Evolutionary conservation across 2,329 filamentous ascomycete genomes (phyloP).

Genomic region (Corniculantispora saksenae): DNA sequence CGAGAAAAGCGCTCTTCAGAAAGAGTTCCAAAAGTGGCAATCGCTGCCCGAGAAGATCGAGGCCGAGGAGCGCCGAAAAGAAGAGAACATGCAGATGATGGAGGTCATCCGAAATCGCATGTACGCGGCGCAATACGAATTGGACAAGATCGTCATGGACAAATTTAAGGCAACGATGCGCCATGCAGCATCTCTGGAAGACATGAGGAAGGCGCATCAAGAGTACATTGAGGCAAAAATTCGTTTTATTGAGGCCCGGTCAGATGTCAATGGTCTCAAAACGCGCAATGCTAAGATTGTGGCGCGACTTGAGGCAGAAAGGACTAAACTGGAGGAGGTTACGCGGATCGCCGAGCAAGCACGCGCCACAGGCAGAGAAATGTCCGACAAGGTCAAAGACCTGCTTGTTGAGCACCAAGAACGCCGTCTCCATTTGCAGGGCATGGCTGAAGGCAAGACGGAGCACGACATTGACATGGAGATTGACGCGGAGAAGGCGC

Average conservation of each 20-base stretch:
- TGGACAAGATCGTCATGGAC: constrained; percentile 56
- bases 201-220: constrained; percentile 62
- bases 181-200: constrained; percentile 61
- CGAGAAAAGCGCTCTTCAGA: constrained; percentile 70
- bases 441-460: constrained; percentile 50
- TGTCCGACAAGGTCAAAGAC: constrained; percentile 39
- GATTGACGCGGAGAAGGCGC: constrained; percentile 71
- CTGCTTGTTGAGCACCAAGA: constrained; percentile 42
- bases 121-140: constrained; percentile 51
- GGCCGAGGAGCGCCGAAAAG: constrained; percentile 37
- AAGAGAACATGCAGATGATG: constrained; percentile 33
- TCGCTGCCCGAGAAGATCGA: constrained; percentile 70
- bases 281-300: constrained; percentile 63
- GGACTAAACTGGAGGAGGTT: constrained; percentile 39
- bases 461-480: constrained; percentile 69
- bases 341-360: constrained; percentile 40
- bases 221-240: constrained; percentile 70
- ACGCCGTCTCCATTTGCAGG: constrained; percentile 42
- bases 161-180: constrained; percentile 56
- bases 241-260: constrained; percentile 75
- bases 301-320: constrained; percentile 49
- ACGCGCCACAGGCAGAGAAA: constrained; percentile 34
- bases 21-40: constrained; percentile 63
- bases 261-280: constrained; percentile 72
- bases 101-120: constrained; percentile 41